Evolutionary conservation across 495 filamentous ascomycete species (phyloP).

Genomic region (Aspergillus mulundensis): DNA sequence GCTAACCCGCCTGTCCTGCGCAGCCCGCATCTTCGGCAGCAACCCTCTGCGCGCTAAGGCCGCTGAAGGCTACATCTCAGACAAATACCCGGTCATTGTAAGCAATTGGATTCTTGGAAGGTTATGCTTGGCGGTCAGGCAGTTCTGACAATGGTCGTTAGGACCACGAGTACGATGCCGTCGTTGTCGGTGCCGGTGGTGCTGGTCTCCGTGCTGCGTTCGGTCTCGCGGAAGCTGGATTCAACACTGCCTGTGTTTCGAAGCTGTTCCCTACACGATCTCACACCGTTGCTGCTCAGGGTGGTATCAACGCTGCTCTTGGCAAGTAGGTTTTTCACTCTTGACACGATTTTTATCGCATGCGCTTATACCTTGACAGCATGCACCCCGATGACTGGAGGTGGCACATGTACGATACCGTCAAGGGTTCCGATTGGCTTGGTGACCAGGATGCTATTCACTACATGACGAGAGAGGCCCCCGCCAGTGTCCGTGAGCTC

Average conservation of each 20-base stretch:
- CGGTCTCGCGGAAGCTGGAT: constrained; percentile 93
- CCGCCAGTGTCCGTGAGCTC: constrained; percentile 85
- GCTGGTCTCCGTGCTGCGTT: constrained; percentile 93
- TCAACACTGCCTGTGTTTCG: constrained; percentile 97
- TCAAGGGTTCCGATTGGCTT: constrained; percentile 97
- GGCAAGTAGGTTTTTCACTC: constrained; percentile 59
- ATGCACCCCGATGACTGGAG: constrained; percentile 94
- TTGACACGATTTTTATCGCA: neutral
- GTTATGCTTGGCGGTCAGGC: neutral
- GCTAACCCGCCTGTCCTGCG: constrained; percentile 31
- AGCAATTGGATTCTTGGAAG: constrained; percentile 30
- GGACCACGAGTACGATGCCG: constrained; percentile 80
- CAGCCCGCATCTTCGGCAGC: constrained; percentile 77
- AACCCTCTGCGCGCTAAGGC: constrained; percentile 87
- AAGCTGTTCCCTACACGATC: constrained; percentile 95
- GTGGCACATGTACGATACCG: constrained; percentile 99
- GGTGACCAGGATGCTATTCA: constrained; percentile 99
- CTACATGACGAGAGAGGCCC: constrained; percentile 97
- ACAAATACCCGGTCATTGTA: constrained; percentile 91
- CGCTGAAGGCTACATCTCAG: constrained; percentile 74
- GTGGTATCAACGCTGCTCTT: constrained; percentile 67
- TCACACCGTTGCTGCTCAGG: constrained; percentile 94
- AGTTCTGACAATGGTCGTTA: constrained; percentile 31
- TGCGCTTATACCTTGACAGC: constrained; percentile 30
- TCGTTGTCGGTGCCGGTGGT: constrained; percentile 93